Base-by-base conservation (phyloP, 176 grass and related monocot genomes). In the Aechmea fasciata region DNA sequence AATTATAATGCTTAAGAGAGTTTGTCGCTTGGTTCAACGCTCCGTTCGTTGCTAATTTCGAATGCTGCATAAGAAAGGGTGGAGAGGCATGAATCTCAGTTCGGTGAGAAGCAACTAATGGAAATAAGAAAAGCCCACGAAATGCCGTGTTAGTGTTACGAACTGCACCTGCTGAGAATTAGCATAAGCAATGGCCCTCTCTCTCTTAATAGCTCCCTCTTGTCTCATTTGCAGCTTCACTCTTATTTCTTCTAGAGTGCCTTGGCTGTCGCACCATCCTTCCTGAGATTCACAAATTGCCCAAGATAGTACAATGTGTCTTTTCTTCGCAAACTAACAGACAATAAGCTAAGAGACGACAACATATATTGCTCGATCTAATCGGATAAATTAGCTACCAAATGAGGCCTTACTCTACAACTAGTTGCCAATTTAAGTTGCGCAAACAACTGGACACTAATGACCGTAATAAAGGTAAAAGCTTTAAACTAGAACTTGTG, bases 251-350 rank as follows among this genome's bases (percentile, higher is more conserved):
- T 99, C 94, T 2, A 99, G 18, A 12, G 87, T 93, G 13, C 87
- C 77, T 47, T 81, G 90, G 49, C 84, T 93, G 55, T 99, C 94
- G 55, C 94, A 99, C 94, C 94, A 99, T 69, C 94, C 94, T 77
- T 90, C 94, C 91, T 96, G 77, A 70, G 81, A 77, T 48, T 0
- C 61, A 66, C 3, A 48, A 67, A 13, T 33, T 15, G 17, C 55
- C 13, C 19, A 47, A 12, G 68, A 71, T 25, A 10, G 15, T 52
- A 9, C n/a, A 2, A 18, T 52, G 3, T 13, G 51, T 73, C 10
- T 15, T 19, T 19, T 23, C 22, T 23, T 23, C 2, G n/a, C 55
- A 61, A 61, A 18, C 55, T 59, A 59, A 20, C 33, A 41, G 33
- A 41, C 33, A 1, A 41, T 8, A 41, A 41, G n/a, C n/a, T 5